These are phyloP conservation scores for Pseudogymnoascus sp. DNA, from an alignment of 2,329 filamentous ascomycete genomes.

Conservation along the genomic window DNA sequence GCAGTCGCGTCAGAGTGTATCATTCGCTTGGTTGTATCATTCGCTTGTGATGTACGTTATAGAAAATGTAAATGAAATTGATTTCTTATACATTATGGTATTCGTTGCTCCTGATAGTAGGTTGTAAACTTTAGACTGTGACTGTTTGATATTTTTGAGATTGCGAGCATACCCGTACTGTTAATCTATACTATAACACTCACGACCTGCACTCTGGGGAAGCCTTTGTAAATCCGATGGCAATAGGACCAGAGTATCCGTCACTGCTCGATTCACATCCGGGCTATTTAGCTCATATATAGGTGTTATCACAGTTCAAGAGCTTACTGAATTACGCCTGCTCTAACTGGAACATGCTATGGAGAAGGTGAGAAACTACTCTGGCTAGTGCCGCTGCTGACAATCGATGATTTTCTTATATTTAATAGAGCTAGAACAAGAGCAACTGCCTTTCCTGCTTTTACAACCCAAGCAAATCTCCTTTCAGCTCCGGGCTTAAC, in stretches of 20 bases:
- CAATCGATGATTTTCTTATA: neutral
- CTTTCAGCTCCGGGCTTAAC: constrained; percentile 16
- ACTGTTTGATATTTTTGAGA: neutral
- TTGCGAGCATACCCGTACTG: neutral
- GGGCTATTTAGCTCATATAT: neutral
- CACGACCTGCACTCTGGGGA: neutral
- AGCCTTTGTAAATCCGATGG: neutral
- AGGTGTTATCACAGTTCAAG: neutral
- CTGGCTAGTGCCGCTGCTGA: neutral
- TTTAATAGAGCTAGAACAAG: neutral
- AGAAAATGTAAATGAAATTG: neutral
- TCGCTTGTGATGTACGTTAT: neutral
- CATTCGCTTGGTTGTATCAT: too few relatives aligned
- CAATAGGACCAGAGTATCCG: neutral
- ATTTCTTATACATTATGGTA: neutral
- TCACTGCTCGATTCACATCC: neutral
- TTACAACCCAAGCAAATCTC: constrained; percentile 18
- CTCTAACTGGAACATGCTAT: neutral
- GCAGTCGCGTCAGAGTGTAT: too few relatives aligned
- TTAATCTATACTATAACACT: neutral
- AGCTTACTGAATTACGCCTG: neutral
- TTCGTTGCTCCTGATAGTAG: neutral
- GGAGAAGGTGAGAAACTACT: neutral
- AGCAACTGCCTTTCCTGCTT: neutral
- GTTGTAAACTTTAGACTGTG: neutral